Evolutionary conservation across 2,329 filamentous ascomycete species (phyloP).

Genomic region (Cordyceps pruinosa): DNA sequence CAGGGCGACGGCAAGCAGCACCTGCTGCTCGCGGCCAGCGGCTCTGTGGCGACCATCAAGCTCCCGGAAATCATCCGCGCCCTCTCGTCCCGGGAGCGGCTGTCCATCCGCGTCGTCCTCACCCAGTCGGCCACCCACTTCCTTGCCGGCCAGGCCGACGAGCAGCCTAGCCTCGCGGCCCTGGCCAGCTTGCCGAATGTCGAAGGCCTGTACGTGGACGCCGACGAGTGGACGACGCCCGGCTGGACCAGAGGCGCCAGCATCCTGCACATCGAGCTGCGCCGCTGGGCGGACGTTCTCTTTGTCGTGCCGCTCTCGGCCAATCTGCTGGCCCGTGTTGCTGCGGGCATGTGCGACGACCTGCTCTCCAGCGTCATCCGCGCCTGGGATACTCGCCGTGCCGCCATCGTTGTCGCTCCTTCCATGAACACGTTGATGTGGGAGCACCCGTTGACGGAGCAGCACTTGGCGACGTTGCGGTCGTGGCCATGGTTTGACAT

Average conservation of each 20-base stretch:
- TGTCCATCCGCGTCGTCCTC: slow-evolving; percentile 82
- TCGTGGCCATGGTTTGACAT: slow-evolving; percentile 64
- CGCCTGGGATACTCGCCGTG: slow-evolving; percentile 77
- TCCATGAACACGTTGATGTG: slow-evolving; percentile 93
- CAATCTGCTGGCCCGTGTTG: slow-evolving; percentile 80
- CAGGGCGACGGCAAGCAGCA: slow-evolving; percentile 35
- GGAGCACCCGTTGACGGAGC: slow-evolving; percentile 71
- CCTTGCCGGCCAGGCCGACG: slow-evolving; percentile 64
- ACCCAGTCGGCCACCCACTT: slow-evolving; percentile 70
- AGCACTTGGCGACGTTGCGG: slow-evolving; percentile 62
- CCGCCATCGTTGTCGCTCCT: slow-evolving; percentile 66
- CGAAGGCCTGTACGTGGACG: slow-evolving; percentile 73
- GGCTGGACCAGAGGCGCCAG: slow-evolving; percentile 72
- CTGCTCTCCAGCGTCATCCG: slow-evolving; percentile 67
- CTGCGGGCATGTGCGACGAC: slow-evolving; percentile 69
- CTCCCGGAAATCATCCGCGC: slow-evolving; percentile 58
- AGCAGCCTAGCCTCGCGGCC: slow-evolving; percentile 63
- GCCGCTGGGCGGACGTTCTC: slow-evolving; percentile 70
- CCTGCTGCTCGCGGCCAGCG: slow-evolving; percentile 34
- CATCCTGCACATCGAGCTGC: slow-evolving; percentile 86
- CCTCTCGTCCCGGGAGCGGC: slow-evolving; percentile 42
- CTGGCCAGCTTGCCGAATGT: slow-evolving; percentile 61
- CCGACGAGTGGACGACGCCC: slow-evolving; percentile 68
- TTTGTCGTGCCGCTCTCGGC: slow-evolving; percentile 76
- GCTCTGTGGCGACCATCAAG: slow-evolving; percentile 83